Evolutionary conservation across 805 yeast species (phyloP).

Genomic region (Myxozyma kluyveri): DNA sequence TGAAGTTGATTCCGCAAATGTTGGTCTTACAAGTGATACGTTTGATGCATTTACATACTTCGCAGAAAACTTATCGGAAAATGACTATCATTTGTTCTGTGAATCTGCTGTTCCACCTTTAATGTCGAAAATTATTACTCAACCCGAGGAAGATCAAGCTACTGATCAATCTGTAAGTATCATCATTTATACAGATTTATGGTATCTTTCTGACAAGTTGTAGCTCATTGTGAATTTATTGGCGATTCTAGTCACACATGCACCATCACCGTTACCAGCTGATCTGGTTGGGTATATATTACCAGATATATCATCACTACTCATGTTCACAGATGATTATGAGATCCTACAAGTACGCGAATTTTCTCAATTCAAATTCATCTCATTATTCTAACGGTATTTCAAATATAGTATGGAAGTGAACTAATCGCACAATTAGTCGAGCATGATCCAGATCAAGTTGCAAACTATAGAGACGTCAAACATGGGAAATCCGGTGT

Average conservation of each 20-base stretch:
- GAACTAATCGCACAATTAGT: constrained; percentile 67
- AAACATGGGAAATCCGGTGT: constrained; percentile 46
- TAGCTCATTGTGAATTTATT: constrained; percentile 21
- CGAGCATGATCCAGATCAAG: constrained; percentile 39
- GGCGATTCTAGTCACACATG: constrained; percentile 20
- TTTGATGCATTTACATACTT: constrained; percentile 65
- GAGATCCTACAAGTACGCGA: constrained; percentile 21
- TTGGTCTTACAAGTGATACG: constrained; percentile 64
- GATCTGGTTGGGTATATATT: constrained; percentile 25
- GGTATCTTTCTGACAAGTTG: neutral
- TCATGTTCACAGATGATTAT: constrained; percentile 22
- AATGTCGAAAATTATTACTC: constrained; percentile 7
- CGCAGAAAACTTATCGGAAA: constrained; percentile 41
- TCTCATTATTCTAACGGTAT: neutral
- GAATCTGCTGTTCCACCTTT: constrained; percentile 27
- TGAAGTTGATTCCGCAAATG: constrained; percentile 69
- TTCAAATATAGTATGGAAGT: constrained; percentile 53
- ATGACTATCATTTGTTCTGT: constrained; percentile 36
- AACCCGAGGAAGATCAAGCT: constrained; percentile 11
- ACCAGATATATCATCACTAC: constrained; percentile 20
- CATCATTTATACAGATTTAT: neutral
- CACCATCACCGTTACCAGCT: constrained; percentile 26
- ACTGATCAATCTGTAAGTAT: constrained; percentile 10
- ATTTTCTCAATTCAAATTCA: neutral
- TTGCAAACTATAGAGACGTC: constrained; percentile 20